phyloP scores from a whole-genome alignment of 768 basidiomycete species.

The Pleurotus giganteus region DNA sequence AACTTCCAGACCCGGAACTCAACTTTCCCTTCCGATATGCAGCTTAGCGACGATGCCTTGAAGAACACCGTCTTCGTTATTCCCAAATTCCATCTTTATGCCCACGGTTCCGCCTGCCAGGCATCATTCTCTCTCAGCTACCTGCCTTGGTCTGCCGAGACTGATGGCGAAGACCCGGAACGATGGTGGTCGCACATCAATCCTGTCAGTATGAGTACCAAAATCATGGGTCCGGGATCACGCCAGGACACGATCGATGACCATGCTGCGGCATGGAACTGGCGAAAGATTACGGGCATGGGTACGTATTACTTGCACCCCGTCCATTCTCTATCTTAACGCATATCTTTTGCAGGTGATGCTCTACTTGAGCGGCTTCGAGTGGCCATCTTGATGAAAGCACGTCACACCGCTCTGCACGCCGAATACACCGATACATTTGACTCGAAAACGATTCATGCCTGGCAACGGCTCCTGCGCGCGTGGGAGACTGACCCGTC shows the following conservation, averaged over 20 bases:
- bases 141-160: slow-evolving; percentile 24
- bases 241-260: slow-evolving; percentile 28
- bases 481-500: neutral
- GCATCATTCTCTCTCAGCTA: slow-evolving; percentile 13
- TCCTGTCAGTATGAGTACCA: slow-evolving; percentile 22
- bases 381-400: neutral
- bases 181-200: slow-evolving; percentile 28
- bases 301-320: slow-evolving; percentile 3
- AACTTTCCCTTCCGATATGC: slow-evolving; percentile 6
- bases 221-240: slow-evolving; percentile 26
- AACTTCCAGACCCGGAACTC: slow-evolving; percentile 1
- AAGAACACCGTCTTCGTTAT: slow-evolving; percentile 5
- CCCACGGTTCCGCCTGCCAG: slow-evolving; percentile 16
- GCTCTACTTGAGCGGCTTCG: neutral
- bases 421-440: neutral
- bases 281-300: slow-evolving; percentile 13
- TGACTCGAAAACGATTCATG: neutral
- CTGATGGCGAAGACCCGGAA: slow-evolving; percentile 22
- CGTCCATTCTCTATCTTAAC: neutral
- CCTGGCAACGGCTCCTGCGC: slow-evolving; percentile 1
- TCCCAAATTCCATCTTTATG: slow-evolving; percentile 15
- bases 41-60: neutral
- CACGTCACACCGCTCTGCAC: neutral
- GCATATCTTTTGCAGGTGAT: neutral
- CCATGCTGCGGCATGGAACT: slow-evolving; percentile 22